phyloP scores from a whole-genome alignment of 2,329 filamentous ascomycete species.

The Sordariomycetes sp. region DNA sequence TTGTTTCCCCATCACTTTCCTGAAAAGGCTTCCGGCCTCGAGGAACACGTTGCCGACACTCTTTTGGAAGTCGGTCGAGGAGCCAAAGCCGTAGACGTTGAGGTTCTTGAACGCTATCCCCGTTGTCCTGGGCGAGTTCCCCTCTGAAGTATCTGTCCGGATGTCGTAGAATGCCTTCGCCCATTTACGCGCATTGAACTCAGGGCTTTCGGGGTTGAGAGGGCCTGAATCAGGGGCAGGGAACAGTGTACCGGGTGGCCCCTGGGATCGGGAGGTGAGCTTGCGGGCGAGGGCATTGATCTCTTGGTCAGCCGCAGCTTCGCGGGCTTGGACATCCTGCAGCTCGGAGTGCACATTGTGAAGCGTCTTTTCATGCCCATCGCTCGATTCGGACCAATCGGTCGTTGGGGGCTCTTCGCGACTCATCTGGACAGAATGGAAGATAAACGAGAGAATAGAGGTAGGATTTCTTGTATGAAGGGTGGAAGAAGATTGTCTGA shows the following conservation, averaged over 20 bases:
- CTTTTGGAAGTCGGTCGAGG: constrained; percentile 31
- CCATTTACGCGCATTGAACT: constrained; percentile 39
- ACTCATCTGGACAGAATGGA: too few species aligned
- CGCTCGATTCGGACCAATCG: too few species aligned
- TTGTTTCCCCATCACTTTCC: constrained; percentile 11
- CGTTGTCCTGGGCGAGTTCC: constrained; percentile 14
- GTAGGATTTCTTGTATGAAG: too few species aligned
- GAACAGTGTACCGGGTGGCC: neutral
- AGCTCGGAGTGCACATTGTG: too few species aligned
- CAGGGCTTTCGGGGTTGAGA: constrained; percentile 27
- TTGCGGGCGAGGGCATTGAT: neutral
- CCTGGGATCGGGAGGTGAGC: neutral
- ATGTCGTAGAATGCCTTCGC: constrained; percentile 16
- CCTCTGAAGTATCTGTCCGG: constrained; percentile 11
- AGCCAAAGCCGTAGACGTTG: constrained; percentile 30
- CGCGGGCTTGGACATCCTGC: too few species aligned
- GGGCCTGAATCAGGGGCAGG: neutral
- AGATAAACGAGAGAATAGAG: too few species aligned
- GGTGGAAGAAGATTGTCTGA: too few species aligned
- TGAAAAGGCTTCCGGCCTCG: constrained; percentile 14
- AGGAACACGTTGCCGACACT: constrained; percentile 24
- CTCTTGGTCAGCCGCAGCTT: too few species aligned
- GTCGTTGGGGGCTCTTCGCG: too few species aligned
- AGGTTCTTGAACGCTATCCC: constrained; percentile 32
- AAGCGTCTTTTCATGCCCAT: too few species aligned